phyloP scores from a whole-genome alignment of 2,329 filamentous ascomycete species.

The Talaromyces sp. region DNA sequence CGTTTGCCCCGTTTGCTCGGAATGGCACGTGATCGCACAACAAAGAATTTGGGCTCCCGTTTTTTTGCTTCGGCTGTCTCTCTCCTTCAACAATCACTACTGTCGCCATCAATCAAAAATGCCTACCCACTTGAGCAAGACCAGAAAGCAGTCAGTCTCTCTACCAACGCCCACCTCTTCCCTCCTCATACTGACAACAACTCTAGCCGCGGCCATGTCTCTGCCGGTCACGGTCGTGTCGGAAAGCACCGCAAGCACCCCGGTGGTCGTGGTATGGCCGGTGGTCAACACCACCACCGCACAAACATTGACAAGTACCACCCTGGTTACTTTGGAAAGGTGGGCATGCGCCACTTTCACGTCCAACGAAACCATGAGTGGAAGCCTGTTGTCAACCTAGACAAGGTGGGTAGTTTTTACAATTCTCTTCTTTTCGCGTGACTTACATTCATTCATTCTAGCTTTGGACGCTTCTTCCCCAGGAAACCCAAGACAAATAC shows the following conservation, averaged over 20 bases:
- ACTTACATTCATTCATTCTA: slow-evolving; percentile 34
- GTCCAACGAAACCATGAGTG: slow-evolving; percentile 93
- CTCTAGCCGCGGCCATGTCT: slow-evolving; percentile 80
- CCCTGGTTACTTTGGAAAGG: slow-evolving; percentile 99
- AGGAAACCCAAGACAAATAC: slow-evolving; percentile 91
- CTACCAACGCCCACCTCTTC: not conserved
- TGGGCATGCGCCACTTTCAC: slow-evolving; percentile 95
- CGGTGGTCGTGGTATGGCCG: slow-evolving; percentile 79
- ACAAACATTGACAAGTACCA: slow-evolving; percentile 93
- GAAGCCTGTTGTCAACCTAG: slow-evolving; percentile 98
- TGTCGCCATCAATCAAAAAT: slow-evolving; percentile 20
- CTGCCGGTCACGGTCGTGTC: slow-evolving; percentile 94
- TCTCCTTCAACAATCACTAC: no score
- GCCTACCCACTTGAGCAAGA: slow-evolving; percentile 49
- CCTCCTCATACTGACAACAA: not conserved
- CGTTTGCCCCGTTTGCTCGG: not conserved
- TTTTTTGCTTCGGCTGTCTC: not conserved
- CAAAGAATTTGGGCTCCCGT: not conserved
- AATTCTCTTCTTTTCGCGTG: not conserved
- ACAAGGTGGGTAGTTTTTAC: slow-evolving; percentile 65
- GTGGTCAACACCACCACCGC: slow-evolving; percentile 96
- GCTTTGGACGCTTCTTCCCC: slow-evolving; percentile 93
- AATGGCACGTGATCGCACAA: slow-evolving; percentile 10
- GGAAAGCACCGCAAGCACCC: slow-evolving; percentile 97
- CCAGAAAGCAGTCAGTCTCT: slow-evolving; percentile 35